Conservation (phyloP, 1,284 basidiomycete species). For the Ustanciosporium gigantosporum region DNA sequence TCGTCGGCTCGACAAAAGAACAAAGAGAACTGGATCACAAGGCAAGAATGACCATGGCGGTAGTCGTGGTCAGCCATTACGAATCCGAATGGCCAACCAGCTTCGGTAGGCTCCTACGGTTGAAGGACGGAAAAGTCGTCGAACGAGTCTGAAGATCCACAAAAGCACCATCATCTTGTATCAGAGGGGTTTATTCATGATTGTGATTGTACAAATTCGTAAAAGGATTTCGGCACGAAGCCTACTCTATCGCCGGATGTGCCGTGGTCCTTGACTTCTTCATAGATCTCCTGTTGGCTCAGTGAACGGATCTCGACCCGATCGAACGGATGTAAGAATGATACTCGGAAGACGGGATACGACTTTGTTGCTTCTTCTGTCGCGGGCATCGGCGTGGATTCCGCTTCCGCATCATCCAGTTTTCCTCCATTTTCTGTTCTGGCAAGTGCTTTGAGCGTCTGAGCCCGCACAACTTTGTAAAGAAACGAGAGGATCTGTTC, state of each 20-base stretch:
- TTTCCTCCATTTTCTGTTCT: too few species aligned
- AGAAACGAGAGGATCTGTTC: slow-evolving; percentile 70
- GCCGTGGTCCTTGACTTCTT: slow-evolving; percentile 29
- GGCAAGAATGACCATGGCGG: slow-evolving; percentile 21
- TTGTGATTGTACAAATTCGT: slow-evolving; percentile 31
- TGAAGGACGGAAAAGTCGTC: slow-evolving; percentile 39
- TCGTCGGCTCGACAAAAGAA: slow-evolving; percentile 1
- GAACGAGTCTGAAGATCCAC: slow-evolving; percentile 24
- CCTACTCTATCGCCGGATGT: slow-evolving; percentile 28
- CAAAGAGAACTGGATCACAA: slow-evolving; percentile 9
- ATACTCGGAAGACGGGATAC: slow-evolving; percentile 46
- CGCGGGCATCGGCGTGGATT: neutral
- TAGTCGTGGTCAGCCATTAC: slow-evolving; percentile 58
- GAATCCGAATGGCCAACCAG: slow-evolving; percentile 52
- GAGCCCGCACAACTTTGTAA: slow-evolving; percentile 47
- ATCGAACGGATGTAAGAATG: slow-evolving; percentile 40
- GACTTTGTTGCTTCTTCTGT: neutral
- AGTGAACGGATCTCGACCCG: slow-evolving; percentile 10
- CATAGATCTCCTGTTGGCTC: slow-evolving; percentile 3
- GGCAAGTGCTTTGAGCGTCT: too few species aligned
- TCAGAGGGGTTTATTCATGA: too few species aligned
- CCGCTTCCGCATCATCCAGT: neutral
- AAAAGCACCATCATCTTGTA: too few species aligned
- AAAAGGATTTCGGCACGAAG: slow-evolving; percentile 36
- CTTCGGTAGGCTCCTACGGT: slow-evolving; percentile 41